These are phyloP conservation scores for Phytophthora boehmeriae DNA, from an alignment of 352 stramenopile species.

Conservation along the genomic window DNA sequence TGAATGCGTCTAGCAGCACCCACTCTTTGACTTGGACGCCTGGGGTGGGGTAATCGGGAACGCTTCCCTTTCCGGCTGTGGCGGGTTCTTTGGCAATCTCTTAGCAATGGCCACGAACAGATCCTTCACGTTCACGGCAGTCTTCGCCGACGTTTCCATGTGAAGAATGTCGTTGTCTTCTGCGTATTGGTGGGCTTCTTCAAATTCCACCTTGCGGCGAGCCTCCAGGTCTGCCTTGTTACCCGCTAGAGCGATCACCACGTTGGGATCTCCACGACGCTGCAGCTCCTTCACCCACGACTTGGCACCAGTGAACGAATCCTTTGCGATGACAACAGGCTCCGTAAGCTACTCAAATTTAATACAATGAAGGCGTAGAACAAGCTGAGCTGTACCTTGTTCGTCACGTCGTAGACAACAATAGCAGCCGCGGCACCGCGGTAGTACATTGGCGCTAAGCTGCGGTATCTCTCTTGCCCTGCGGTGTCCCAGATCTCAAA, in stretches of 20 bases:
- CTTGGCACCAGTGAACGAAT: slow-evolving; percentile 98
- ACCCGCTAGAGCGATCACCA: slow-evolving; percentile 95
- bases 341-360: slow-evolving; percentile 10
- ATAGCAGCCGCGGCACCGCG: slow-evolving; percentile 94
- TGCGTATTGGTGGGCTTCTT: slow-evolving; percentile 98
- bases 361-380: slow-evolving; percentile 2
- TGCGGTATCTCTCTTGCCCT: slow-evolving; percentile 97
- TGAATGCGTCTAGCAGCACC: slow-evolving; percentile 72
- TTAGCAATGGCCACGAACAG: slow-evolving; percentile 98
- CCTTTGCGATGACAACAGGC: slow-evolving; percentile 44
- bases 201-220: slow-evolving; percentile 96
- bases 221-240: slow-evolving; percentile 99
- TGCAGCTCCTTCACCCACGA: slow-evolving; percentile 99
- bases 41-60: slow-evolving; percentile 84
- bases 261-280: slow-evolving; percentile 96
- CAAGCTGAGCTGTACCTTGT: slow-evolving; percentile 73
- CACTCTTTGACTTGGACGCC: slow-evolving; percentile 76
- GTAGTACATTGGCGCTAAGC: slow-evolving; percentile 98
- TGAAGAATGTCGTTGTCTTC: slow-evolving; percentile 99
- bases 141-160: slow-evolving; percentile 99
- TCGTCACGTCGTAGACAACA: slow-evolving; percentile 98
- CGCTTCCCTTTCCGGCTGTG: slow-evolving; percentile 81
- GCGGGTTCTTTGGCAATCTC: slow-evolving; percentile 82
- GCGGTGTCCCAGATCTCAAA: slow-evolving; percentile 99
- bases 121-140: slow-evolving; percentile 98